Evolutionary conservation across 2,329 filamentous ascomycete species (phyloP), one percentile per base, ranked within the genome.

Genomic region (Pseudocercospora musae): DNA sequence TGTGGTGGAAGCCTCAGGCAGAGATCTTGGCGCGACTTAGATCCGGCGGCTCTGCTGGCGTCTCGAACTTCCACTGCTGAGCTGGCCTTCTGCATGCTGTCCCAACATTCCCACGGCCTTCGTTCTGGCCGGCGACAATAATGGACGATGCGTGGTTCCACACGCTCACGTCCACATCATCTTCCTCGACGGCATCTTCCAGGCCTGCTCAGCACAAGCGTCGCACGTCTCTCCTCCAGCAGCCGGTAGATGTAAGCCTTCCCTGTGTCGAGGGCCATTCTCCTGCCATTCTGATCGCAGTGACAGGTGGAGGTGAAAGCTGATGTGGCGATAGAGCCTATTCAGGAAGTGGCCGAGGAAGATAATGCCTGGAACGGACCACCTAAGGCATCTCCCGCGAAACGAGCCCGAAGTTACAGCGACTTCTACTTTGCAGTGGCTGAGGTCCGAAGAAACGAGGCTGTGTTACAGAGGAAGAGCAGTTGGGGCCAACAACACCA

Each of bases 71-170:
- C 48, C 25, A 13, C 11, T 25, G 21, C 21, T 52, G 46, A 13
- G 48, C 48, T 50, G 48, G 48, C 48, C 20, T 23, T n/a, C 23
- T 50, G 21, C 13, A 50, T 50, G 20, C 29, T 27, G 31, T 57
- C 33, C 37, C 48, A 27, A 50, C 48, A 23, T 50, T 27, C 23
- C 29, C 57, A 46, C 15, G 25, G 57, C 20, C 57, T 54, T 20
- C 42, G 40, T 15, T 48, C 55, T 48, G 55, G 55, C 55, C 40
- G 37, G 33, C 54, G 44, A 54, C 52, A 33, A 76, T 76, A 20
- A 76, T 76, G 75, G 90, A 94, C 77, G 90, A 94, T 76, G 87
- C 89, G 29, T 94, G 90, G 90, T 92, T 93, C 78, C 91, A 77
- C 70, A 77, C 84, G 74, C 88, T 91, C 73, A 72, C 71, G 9